A percentile compares a stretch with the other conserved stretches of the same genome.
Evolutionary conservation across 2,329 filamentous ascomycete species (phyloP).

Genomic region (Aspergillus candidus): DNA sequence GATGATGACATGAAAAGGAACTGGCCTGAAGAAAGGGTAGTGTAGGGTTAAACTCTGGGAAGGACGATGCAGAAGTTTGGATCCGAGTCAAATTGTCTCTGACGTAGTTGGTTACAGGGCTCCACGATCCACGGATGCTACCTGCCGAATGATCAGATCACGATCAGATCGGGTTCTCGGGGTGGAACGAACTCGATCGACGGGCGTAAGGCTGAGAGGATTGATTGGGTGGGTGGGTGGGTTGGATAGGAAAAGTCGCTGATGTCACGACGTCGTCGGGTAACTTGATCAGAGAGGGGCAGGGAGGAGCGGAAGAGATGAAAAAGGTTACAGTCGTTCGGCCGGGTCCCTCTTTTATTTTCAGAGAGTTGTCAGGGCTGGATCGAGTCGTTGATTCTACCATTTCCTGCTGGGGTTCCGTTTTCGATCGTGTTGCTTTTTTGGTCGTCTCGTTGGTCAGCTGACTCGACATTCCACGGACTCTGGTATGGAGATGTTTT

Average conservation of each 20-base stretch:
- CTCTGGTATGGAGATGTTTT: background rate
- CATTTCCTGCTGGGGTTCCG: conserved; percentile 1
- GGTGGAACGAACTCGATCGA: background rate
- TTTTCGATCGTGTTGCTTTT: background rate
- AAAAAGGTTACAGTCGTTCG: conserved; percentile 5
- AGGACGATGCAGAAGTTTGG: conserved; percentile 21
- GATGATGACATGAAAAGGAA: conserved; percentile 4
- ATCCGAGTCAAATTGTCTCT: conserved; percentile 14
- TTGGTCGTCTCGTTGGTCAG: no score
- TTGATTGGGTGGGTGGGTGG: background rate
- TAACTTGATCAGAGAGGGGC: no score
- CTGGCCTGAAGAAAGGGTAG: conserved; percentile 3
- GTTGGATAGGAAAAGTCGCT: conserved; percentile 5
- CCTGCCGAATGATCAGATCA: conserved; percentile 2
- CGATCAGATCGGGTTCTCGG: background rate
- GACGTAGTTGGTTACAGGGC: conserved; percentile 28
- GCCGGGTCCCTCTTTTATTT: background rate
- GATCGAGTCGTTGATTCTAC: conserved; percentile 7
- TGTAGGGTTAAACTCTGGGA: conserved; percentile 10
- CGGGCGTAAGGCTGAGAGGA: background rate
- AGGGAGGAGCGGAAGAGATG: background rate
- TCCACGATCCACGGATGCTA: conserved; percentile 15
- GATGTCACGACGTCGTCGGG: conserved; percentile 15
- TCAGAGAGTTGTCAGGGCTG: background rate
- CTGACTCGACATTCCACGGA: background rate